These are phyloP conservation scores for Heritiera fomes DNA, from an alignment of 345 rosid species.

Conservation along the genomic window DNA sequence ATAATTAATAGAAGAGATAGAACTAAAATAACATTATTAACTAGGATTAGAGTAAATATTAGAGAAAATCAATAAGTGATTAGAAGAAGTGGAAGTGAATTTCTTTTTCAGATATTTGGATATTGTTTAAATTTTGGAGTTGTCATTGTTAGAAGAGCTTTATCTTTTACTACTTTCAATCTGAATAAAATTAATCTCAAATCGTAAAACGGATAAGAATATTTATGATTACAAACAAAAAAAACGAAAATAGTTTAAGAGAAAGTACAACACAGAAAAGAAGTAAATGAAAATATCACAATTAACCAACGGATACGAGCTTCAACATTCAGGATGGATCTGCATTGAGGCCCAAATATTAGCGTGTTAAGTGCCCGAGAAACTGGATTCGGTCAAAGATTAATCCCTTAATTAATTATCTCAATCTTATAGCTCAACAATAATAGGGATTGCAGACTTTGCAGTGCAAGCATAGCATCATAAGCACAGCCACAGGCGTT, in stretches of 20 bases:
- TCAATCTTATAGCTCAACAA: constrained; percentile 14
- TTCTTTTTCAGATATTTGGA: too few relatives aligned
- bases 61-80: too few relatives aligned
- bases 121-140: too few relatives aligned
- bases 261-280: neutral
- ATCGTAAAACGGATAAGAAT: too few relatives aligned
- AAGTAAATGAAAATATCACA: constrained; percentile 53
- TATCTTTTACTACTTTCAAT: too few relatives aligned
- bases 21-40: neutral
- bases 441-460: too few relatives aligned
- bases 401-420: neutral
- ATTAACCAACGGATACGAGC: constrained; percentile 91
- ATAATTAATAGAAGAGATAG: neutral
- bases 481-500: too few relatives aligned
- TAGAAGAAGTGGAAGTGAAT: too few relatives aligned
- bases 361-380: constrained; percentile 59
- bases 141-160: too few relatives aligned
- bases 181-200: too few relatives aligned
- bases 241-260: neutral
- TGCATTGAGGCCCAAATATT: constrained; percentile 77
- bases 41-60: neutral
- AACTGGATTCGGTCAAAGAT: constrained; percentile 38
- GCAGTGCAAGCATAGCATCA: too few relatives aligned
- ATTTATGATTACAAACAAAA: too few relatives aligned
- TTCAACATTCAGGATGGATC: constrained; percentile 68